Base-by-base conservation (phyloP, 2,329 filamentous ascomycete species). In the Scortechinia acanthostroma region DNA sequence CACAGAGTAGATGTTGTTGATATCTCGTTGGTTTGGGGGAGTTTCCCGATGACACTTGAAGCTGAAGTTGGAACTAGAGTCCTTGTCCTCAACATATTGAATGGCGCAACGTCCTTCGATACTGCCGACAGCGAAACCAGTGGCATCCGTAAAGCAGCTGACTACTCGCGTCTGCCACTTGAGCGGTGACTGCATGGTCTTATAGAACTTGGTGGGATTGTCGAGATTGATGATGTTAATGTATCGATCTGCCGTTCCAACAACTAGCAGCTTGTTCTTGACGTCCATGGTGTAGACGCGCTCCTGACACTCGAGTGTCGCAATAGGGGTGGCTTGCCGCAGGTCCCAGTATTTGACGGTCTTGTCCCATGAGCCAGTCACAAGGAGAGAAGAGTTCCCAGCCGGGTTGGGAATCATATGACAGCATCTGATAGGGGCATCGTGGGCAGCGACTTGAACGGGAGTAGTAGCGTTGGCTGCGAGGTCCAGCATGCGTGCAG, bases 121-220 rank as follows among this genome's bases (percentile, higher is more conserved):
- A 60, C 88, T 95, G 45, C 93, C 93, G 43, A 98, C 88, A 1
- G 93, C 93, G 58, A 95, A 98, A 4, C 93, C 93, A 1, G 82
- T 83, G 4, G 89, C 86, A 61, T 98, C 91, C 14, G 84, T 82
- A 63, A 98, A 98, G 71, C 91, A 97, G 69, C 86, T 93, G 44
- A 97, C 88, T 13, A 94, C 89, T 47, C 91, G 76, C 2, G 93
- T 98, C 74, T 98, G 93, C 89, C 91, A 98, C 70, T 98, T 98
- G 40, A 98, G 76, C 2, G 93, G 93, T 58, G 89, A 95, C 67
- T 95, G 89, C 43, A 96, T 77, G 6, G 88, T 91, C 76, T 98
- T 98, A 78, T 95, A 96, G 65, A 96, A 89, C 56, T 88, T 89
- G 45, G 79, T 80, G 3, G 93, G 93, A 49, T 94, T 84, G 59